phyloP scores from a whole-genome alignment of 2,329 filamentous ascomycete genomes.

The Nemania diffusa region DNA sequence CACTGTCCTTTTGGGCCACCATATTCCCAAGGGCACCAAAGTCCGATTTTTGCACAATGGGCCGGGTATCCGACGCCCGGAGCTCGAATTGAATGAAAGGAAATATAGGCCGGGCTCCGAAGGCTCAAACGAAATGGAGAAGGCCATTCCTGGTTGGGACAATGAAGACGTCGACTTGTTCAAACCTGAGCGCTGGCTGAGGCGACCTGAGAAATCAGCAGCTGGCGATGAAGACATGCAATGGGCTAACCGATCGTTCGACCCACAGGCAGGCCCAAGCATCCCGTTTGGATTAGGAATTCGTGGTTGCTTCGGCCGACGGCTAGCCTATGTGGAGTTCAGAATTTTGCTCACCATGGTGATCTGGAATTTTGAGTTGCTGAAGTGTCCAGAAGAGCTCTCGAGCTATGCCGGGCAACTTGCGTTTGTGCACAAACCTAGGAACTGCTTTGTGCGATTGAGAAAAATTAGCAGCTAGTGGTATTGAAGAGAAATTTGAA shows the following conservation, averaged over 20 bases:
- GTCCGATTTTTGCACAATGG: slow-evolving; percentile 32
- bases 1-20: slow-evolving; percentile 33
- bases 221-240: slow-evolving; percentile 1
- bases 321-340: slow-evolving; percentile 19
- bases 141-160: slow-evolving; percentile 14
- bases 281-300: slow-evolving; percentile 31
- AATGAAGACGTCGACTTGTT: slow-evolving; percentile 31
- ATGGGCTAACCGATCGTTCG: slow-evolving; percentile 15
- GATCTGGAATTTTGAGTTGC: slow-evolving; percentile 28
- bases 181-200: slow-evolving; percentile 41
- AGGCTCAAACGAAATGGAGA: neutral
- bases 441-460: neutral
- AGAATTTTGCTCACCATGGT: slow-evolving; percentile 20
- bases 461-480: neutral
- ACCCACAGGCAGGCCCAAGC: slow-evolving; percentile 30
- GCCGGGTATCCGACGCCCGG: slow-evolving; percentile 28
- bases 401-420: slow-evolving; percentile 13
- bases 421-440: slow-evolving; percentile 8
- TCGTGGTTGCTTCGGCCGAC: slow-evolving; percentile 25
- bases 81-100: slow-evolving; percentile 27
- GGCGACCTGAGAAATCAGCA: neutral
- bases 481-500: neutral
- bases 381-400: slow-evolving; percentile 3
- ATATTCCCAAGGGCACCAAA: slow-evolving; percentile 38
- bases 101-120: slow-evolving; percentile 10